Conservation (phyloP, 768 basidiomycete species). For the Tulasnella sp. region DNA sequence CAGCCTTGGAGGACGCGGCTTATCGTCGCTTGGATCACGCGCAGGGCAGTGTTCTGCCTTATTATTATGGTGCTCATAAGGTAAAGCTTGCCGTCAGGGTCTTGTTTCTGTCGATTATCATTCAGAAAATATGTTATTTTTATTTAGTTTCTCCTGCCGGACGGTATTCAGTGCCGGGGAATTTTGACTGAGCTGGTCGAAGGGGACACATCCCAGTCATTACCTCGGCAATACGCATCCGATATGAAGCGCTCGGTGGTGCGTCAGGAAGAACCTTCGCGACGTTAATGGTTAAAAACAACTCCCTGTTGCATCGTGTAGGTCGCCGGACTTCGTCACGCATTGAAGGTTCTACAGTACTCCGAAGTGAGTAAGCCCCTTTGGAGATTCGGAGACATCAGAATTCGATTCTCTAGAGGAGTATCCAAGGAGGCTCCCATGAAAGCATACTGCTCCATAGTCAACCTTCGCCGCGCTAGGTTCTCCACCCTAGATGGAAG, state of each 20-base stretch:
- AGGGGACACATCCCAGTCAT: background rate
- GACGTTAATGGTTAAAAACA: too few species aligned
- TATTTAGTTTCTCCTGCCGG: background rate
- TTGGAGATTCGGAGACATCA: background rate
- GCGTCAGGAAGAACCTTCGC: too few species aligned
- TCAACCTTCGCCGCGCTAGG: background rate
- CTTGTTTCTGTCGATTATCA: too few species aligned
- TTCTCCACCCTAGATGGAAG: background rate
- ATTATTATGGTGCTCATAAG: background rate
- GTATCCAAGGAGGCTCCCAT: background rate
- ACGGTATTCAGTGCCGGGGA: background rate
- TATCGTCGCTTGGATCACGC: background rate
- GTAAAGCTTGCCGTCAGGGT: too few species aligned
- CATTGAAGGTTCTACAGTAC: background rate
- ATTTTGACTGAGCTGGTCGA: background rate
- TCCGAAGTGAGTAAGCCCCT: background rate
- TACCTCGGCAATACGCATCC: background rate
- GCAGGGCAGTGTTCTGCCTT: background rate
- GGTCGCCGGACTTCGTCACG: background rate
- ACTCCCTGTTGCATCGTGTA: background rate
- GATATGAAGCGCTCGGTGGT: background rate
- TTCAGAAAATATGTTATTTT: background rate
- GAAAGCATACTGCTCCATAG: background rate
- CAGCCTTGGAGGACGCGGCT: background rate
- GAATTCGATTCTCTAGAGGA: background rate